Conservation (phyloP, 225 moss, liverwort and hornwort genomes). For the Physcomitrium patens region DNA sequence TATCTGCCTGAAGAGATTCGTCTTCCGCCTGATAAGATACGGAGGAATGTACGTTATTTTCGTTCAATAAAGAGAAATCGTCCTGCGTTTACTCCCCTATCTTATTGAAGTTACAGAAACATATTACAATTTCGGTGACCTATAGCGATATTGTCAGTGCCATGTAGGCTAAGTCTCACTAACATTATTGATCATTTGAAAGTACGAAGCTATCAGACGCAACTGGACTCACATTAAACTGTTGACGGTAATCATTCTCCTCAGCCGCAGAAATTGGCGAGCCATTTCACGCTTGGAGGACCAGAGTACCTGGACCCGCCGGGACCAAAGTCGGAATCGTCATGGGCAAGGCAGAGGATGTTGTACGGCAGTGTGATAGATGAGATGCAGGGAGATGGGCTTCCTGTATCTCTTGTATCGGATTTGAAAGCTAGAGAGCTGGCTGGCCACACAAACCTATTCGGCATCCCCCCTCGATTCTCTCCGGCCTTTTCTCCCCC, state of each 20-base stretch:
- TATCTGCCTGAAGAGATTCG: conserved; percentile 42
- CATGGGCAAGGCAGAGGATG: conserved; percentile 49
- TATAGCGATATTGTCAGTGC: too few relatives aligned
- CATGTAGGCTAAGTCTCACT: too few relatives aligned
- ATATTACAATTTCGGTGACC: too few relatives aligned
- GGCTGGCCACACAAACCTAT: conserved; percentile 39
- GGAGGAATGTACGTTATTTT: conserved; percentile 38
- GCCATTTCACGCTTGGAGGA: conserved; percentile 44
- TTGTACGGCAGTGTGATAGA: conserved; percentile 37
- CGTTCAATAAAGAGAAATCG: not conserved
- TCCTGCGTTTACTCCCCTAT: too few relatives aligned
- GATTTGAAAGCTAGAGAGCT: conserved; percentile 40
- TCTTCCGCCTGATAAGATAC: conserved; percentile 41
- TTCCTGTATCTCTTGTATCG: conserved; percentile 30
- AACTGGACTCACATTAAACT: not conserved
- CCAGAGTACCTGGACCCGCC: conserved; percentile 36
- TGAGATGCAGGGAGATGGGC: conserved; percentile 30
- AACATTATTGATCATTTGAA: too few relatives aligned
- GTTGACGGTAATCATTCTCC: not conserved
- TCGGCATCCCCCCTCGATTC: conserved; percentile 24
- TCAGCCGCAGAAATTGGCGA: conserved; percentile 37
- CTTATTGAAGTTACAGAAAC: too few relatives aligned
- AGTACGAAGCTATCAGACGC: too few relatives aligned
- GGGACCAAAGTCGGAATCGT: not conserved
- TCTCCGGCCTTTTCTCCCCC: conserved; percentile 28